These are phyloP conservation scores for Fusarium agapanthi DNA, from an alignment of 2,329 filamentous ascomycete species.

Conservation along the genomic window DNA sequence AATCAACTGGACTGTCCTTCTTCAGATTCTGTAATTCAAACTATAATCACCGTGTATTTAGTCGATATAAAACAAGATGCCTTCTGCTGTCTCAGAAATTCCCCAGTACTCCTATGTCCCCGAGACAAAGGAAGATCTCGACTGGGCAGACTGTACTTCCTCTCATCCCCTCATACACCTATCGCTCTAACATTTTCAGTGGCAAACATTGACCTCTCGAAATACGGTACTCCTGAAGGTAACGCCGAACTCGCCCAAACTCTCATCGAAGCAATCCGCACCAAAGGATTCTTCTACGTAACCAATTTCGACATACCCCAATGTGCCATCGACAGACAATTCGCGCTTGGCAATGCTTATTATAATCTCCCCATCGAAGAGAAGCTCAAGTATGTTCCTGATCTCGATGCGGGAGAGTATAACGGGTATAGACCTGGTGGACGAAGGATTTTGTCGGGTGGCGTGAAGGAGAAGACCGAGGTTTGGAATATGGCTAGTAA, in stretches of 20 bases:
- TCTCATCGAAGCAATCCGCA: constrained; percentile 47
- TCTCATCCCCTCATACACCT: no score
- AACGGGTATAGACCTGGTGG: constrained; percentile 65
- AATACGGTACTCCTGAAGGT: constrained; percentile 45
- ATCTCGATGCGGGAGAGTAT: constrained; percentile 62
- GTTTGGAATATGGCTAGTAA: constrained; percentile 52
- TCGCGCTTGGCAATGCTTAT: constrained; percentile 66
- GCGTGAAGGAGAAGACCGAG: constrained; percentile 52
- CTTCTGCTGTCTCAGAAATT: background rate
- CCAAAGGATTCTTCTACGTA: constrained; percentile 49
- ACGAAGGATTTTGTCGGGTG: constrained; percentile 44
- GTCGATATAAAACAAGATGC: background rate
- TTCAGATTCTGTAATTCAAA: no score
- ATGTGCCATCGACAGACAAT: constrained; percentile 66
- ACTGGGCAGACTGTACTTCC: constrained; percentile 49
- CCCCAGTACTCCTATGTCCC: constrained; percentile 48
- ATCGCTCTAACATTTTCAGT: no score
- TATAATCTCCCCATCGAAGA: constrained; percentile 63
- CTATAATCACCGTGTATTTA: no score
- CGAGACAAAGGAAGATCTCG: constrained; percentile 49
- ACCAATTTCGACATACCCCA: constrained; percentile 69
- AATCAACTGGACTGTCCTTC: background rate
- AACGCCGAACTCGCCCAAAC: constrained; percentile 43
- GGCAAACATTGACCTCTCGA: constrained; percentile 46
- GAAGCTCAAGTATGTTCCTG: constrained; percentile 63